Evolutionary conservation across 169 alveolate species (phyloP), one percentile per base, ranked within the genome.

Genomic region (Plasmodium inui): DNA sequence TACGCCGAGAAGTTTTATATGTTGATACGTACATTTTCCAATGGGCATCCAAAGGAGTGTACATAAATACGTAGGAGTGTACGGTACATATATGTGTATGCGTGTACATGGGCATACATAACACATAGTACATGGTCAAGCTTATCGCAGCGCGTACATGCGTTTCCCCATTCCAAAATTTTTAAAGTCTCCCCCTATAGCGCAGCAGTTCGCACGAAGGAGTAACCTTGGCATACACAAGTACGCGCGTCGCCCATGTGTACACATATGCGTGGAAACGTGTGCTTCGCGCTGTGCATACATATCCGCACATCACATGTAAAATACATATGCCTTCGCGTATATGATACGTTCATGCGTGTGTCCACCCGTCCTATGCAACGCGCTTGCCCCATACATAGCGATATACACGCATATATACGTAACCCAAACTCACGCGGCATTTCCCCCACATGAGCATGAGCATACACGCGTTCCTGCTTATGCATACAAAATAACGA

Each of bases 101-200:
- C 84, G 84, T 79, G 30, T 79, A 79, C 57, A 39, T 79, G 53
- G 28, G 32, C 74, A 34, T 61, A 55, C 26, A n/a, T 55, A 61
- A 61, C 26, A 61, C 28, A 67, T 50, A 50, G 61, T 50, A 12
- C 61, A 50, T 50, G 26, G 12, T 50, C 76, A 0, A 22, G 76
- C 34, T 19, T 67, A 67, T 28, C 14, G 19, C 30, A 67, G 37
- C 37, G n/a, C 76, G 76, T 22, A 67, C 39, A 67, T 67, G n/a
- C 30, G 37, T 67, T 67, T 67, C 76, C 34, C 34, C 39, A 67
- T 7, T 67, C 17, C 17, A 67, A 67, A 22, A 67, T 67, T 67
- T 67, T 67, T 22, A 26, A 67, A 67, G 37, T 9, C 76, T 67
- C 41, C 41, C 37, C 76, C 76, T 10, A 67, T 26, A 17, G 37